These are phyloP conservation scores for Entophlyctis luteolus DNA, from an alignment of 192 early-diverging fungal genomes.

Conservation along the genomic window DNA sequence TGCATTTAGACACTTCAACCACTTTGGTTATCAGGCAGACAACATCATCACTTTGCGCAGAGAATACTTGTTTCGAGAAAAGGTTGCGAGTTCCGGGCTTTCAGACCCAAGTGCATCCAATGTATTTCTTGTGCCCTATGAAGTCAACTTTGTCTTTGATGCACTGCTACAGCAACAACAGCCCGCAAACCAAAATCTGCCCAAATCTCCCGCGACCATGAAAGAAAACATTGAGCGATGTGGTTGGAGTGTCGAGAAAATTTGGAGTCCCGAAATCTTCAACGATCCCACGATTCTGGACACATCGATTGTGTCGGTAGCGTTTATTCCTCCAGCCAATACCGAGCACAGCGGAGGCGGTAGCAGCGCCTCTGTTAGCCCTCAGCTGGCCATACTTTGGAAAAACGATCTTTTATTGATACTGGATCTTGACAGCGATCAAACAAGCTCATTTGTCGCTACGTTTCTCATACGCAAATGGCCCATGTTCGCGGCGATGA, in stretches of 20 bases:
- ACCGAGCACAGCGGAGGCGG: background rate
- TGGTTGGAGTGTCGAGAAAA: background rate
- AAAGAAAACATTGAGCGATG: background rate
- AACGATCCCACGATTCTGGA: background rate
- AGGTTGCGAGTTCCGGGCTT: too few relatives aligned
- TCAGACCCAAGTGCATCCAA: background rate
- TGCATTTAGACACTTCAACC: background rate
- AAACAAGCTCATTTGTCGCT: background rate
- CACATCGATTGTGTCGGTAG: background rate
- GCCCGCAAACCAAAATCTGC: background rate
- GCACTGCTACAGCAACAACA: background rate
- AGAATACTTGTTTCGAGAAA: background rate
- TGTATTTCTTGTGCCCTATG: background rate
- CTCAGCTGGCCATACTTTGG: background rate
- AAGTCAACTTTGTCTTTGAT: conserved; percentile 3
- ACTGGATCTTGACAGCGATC: background rate
- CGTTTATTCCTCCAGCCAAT: background rate
- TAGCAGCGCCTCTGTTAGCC: too few relatives aligned
- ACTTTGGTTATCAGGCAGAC: background rate
- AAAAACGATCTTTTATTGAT: conserved; percentile 1
- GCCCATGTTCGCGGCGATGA: conserved; percentile 12
- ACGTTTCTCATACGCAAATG: background rate
- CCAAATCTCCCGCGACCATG: background rate
- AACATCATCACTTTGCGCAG: background rate
- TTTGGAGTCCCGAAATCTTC: conserved; percentile 8